Base-by-base conservation (phyloP, 2,329 filamentous ascomycete species). In the Lachnellula subtilissima region DNA sequence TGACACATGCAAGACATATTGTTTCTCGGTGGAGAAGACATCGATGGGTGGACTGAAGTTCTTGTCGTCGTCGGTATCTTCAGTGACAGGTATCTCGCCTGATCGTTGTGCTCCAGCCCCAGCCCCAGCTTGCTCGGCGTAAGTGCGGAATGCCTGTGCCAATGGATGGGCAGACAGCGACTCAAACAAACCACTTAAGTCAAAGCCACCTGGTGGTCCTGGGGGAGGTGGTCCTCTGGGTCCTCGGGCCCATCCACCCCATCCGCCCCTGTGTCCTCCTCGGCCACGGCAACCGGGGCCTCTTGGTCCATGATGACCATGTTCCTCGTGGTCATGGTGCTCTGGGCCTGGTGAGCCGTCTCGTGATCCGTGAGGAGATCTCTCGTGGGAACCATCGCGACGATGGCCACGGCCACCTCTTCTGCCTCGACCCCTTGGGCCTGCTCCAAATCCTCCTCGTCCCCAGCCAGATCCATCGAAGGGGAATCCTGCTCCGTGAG, bases 1-100 rank as follows among this genome's bases (percentile, higher is more conserved):
- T 1, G 88, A 86, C 48, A 84, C 68, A 70, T 94, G 89, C 8
- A 94, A 74, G 45, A 91, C 75, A 69, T 85, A 91, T 14, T 82
- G 73, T 35, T 75, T 72, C 6, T 82, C 72, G 5, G 85, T 87
- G 69, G 87, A 82, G 76, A 93, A 94, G 61, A 92, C 74, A 69
- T 95, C 90, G 54, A 86, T 76, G n/a, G 86, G 83, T 0, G 87
- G 87, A 5, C 72, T 71, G 70, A 89, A 87, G 56, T 75, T 69
- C 52, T 74, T 72, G 40, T 67, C 66, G 19, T 65, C 63, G 37
- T 63, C 59, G 28, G 54, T 57, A 40, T 70, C 68, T 11, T 61
- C 58, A 25, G 58, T 55, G n/a, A 61, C 59, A 14, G 59, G 40
- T 14, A 61, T 61, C 55, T 63, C 66, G 6, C 60, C 59, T 25